These are phyloP conservation scores for Sporothrix brunneoviolacea DNA, from an alignment of 2,329 filamentous ascomycete species.

Conservation along the genomic window DNA sequence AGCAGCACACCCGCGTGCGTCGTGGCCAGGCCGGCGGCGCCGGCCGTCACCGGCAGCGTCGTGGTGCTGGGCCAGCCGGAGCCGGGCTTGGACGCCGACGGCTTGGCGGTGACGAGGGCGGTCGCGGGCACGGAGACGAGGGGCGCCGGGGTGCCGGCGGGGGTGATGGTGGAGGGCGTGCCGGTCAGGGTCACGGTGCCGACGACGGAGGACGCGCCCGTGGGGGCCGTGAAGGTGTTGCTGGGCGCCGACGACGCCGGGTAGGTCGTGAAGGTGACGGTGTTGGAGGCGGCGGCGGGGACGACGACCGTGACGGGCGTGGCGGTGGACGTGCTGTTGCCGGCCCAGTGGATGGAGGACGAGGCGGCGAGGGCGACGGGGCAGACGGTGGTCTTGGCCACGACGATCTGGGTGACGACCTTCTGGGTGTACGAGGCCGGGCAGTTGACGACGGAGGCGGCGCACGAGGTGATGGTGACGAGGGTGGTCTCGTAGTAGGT, in stretches of 20 bases:
- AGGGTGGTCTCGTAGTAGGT: conserved; percentile 21
- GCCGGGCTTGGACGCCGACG: not conserved
- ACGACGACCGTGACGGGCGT: conserved; percentile 6
- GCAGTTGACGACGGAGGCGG: conserved; percentile 25
- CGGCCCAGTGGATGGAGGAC: conserved; percentile 2
- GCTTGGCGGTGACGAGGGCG: not conserved
- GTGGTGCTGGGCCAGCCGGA: not conserved
- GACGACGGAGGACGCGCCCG: conserved; percentile 15
- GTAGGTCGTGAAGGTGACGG: conserved; percentile 19
- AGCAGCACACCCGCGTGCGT: conserved; percentile 1
- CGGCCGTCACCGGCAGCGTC: conserved; percentile 14
- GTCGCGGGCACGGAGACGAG: not conserved
- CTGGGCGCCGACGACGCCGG: conserved; percentile 16
- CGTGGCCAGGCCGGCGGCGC: conserved; percentile 3
- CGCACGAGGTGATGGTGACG: conserved; percentile 26
- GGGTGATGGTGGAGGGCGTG: not conserved
- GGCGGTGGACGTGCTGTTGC: conserved; percentile 1
- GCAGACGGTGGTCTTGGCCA: conserved; percentile 23
- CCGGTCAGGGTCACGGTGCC: conserved; percentile 17
- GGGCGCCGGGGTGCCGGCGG: not conserved
- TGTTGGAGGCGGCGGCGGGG: conserved; percentile 17
- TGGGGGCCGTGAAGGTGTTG: conserved; percentile 20
- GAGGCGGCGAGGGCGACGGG: conserved; percentile 18
- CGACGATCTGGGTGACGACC: conserved; percentile 23
- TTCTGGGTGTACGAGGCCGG: conserved; percentile 25